Base-by-base conservation (phyloP, 345 rosid genomes). In the Populus ilicifolia region DNA sequence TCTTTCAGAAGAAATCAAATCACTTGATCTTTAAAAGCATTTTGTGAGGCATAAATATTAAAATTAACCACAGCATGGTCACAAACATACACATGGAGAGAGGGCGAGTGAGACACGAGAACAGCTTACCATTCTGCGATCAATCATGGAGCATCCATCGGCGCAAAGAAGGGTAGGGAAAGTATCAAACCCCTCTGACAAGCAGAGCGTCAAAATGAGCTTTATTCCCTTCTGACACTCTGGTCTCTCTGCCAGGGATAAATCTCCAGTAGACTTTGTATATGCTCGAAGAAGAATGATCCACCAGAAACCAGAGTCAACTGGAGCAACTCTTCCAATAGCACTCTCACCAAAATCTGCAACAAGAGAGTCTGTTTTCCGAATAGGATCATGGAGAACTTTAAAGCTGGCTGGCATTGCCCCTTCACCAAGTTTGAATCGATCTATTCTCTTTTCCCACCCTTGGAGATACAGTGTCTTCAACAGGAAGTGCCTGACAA, bases 301-400 rank as follows among this genome's bases (percentile, higher is more conserved):
- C 97, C 97, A 92, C 97, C 95, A 92, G 82, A 92, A 92, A 50
- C 97, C 93, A 63, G 93, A 92, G 78, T 92, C 93, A 25, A 92
- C 93, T 1, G 97, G 93, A 65, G 97, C 97, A 76, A 92, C 97
- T 50, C 97, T 86, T 77, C 95, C 97, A 59, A 92, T 92, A 27
- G 97, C 95, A 67, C 89, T 89, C 87, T 89, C 97, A 50, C 95
- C 95, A 78, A 90, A 92, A 78, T 92, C 97, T 72, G 93, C 97
- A 18, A 90, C 59, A 68, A 92, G 81, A 16, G 91, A 81, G 59
- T 93, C 98, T 0, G 85, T 83, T 79, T 86, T 87, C 7, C 96
- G 82, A 21, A 70, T 75, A 66, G 96, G 96, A 81, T 91, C 89
- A 52, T 91, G 97, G 27, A 88, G 91, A 67, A 92, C 92, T 82